Percentiles rank a stretch among this genome's conserved stretches.
These are phyloP conservation scores for Stagonosporopsis rhizophila DNA, from an alignment of 2,329 filamentous ascomycete genomes.

Conservation along the genomic window DNA sequence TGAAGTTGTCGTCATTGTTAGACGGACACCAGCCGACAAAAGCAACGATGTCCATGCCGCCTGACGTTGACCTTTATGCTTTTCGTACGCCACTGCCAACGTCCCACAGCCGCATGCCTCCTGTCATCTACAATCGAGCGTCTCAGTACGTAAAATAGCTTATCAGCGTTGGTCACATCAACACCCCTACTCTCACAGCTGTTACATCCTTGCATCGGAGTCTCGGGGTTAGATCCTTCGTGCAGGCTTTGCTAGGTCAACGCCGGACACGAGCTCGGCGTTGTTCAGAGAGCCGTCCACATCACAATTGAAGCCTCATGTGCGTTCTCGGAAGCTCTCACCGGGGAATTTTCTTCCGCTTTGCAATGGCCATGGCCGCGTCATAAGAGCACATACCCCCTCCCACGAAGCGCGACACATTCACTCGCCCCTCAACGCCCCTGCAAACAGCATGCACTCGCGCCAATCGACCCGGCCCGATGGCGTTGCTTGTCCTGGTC, in stretches of 20 bases:
- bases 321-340: not conserved
- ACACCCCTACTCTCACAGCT: not conserved
- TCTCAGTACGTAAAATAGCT: conserved; percentile 6
- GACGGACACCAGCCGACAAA: conserved; percentile 7
- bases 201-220: conserved; percentile 3
- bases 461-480: conserved; percentile 14
- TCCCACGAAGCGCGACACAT: not conserved
- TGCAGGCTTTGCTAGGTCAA: not conserved
- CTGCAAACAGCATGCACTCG: not conserved
- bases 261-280: not conserved
- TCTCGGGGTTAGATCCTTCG: conserved; percentile 6
- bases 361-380: not conserved
- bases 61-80: not conserved
- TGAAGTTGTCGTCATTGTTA: conserved; percentile 4
- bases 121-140: conserved; percentile 2
- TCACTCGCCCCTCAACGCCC: not conserved
- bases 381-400: not conserved
- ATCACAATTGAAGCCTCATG: not conserved
- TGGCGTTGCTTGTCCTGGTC: conserved; percentile 10
- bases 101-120: not conserved
- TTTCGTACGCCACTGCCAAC: not conserved
- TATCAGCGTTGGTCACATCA: conserved; percentile 12
- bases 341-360: not conserved
- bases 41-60: conserved; percentile 2
- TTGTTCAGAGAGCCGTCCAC: not conserved